Evolutionary conservation across 305 asterid genomes (phyloP), one percentile per base, ranked within the genome.

Genomic region (Solanum hybrid): DNA sequence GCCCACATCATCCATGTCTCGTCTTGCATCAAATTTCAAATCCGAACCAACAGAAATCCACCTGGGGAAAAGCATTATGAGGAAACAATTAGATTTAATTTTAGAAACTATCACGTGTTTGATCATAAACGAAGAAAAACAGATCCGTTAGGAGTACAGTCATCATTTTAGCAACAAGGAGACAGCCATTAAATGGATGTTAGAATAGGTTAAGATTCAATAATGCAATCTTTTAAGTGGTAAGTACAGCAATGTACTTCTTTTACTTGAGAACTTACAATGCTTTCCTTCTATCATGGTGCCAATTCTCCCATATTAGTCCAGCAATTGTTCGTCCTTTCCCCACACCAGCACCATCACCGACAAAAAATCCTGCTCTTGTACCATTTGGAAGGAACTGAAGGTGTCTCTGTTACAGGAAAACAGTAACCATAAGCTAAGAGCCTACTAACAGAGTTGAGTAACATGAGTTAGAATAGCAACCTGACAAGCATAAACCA

Each of bases 341-440:
- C 87, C 99, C 99, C 89, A 97, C 98, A 89, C 99, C 99, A 93
- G 99, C 99, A 91, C 99, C 99, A 96, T 98, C 99, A 91, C 99
- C 99, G 89, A 97, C 95, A 92, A 98, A 98, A 95, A 98, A 97
- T 4, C 99, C 99, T 87, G 99, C 99, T 94, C 99, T 95, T 84
- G 93, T 91, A 93, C 98, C 97, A 92, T 90, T 93, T 65, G 98
- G 93, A 78, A 98, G 98, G 94, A 94, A 96, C 92, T 98, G 99
- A 91, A 93, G 96, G 93, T 98, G 99, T 89, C 99, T 96, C 99
- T 96, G 95, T 89, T 89, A 90, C 86, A 88, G 84, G 88, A 89
- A 90, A 76, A 90, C 88, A 73, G 92, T 88, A 68, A 84, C 61
- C 80, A 22, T 65, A 77, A 88, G 84, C 88, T 89, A 89, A 84